Percentiles rank a stretch among this genome's conserved stretches.
Conservation (phyloP, 2,329 filamentous ascomycete genomes). For the Nothopassalora personata region DNA sequence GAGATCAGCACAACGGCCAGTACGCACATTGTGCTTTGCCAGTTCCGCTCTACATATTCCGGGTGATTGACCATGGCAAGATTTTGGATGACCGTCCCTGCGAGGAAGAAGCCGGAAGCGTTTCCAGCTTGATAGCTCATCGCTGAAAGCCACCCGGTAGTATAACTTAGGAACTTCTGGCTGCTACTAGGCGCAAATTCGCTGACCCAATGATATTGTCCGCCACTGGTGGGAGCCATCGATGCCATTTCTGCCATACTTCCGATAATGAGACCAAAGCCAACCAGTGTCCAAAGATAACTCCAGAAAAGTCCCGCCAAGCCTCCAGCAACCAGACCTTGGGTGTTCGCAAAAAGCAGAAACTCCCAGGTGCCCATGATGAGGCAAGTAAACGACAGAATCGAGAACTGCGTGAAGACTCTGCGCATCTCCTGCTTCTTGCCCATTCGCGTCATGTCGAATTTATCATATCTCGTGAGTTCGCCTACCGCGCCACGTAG, state of each 20-base stretch:
- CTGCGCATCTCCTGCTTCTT: conserved; percentile 46
- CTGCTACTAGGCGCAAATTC: conserved; percentile 13
- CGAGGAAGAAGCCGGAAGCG: conserved; percentile 19
- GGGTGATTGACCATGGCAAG: conserved; percentile 19
- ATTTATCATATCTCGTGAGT: conserved; percentile 30
- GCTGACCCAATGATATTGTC: conserved; percentile 12
- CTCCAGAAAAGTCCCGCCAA: conserved; percentile 17
- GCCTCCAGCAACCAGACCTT: conserved; percentile 18
- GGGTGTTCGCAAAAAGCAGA: conserved; percentile 34
- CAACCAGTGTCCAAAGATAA: conserved; percentile 17
- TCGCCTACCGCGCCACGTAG: conserved; percentile 8
- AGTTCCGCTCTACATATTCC: conserved; percentile 13
- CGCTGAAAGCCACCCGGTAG: conserved; percentile 17
- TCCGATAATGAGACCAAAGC: conserved; percentile 20
- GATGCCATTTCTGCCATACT: conserved; percentile 28
- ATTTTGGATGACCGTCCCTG: conserved; percentile 18
- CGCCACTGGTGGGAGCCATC: conserved; percentile 30
- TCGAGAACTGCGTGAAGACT: conserved; percentile 46
- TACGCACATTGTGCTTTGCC: conserved; percentile 19
- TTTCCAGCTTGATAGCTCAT: conserved; percentile 22
- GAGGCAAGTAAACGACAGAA: conserved; percentile 48
- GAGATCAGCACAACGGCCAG: conserved; percentile 17
- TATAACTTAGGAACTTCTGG: conserved; percentile 27
- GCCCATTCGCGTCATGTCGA: conserved; percentile 46
- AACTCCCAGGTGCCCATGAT: conserved; percentile 51